Evolutionary conservation across 495 filamentous ascomycete species (phyloP), one percentile per base, ranked within the genome.

Genomic region (Podospora anserina): DNA sequence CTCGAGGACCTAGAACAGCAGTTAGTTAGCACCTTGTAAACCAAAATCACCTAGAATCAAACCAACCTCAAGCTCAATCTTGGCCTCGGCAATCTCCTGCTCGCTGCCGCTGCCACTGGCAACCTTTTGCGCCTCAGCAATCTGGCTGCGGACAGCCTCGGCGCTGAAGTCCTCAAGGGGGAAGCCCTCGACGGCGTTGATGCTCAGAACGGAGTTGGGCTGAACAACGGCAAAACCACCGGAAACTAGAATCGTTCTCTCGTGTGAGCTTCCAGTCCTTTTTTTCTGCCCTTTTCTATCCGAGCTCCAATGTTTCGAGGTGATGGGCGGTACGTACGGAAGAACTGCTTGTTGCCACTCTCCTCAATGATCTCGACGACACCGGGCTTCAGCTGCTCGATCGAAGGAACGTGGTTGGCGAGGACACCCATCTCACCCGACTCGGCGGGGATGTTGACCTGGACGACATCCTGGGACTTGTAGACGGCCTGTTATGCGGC

Each of bases 341-440:
- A 99, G 85, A 92, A 98, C 81, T 95, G 91, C 89, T 98, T 97
- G 91, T 81, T 76, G 77, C 92, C 90, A 75, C 84, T 87, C 87
- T 99, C 95, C 86, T 98, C 95, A 74, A 98, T 88, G 73, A 99
- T 85, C 83, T 98, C 95, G 71, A 99, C 87, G 69, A 98, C 82
- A 74, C 95, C 95, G 63, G 95, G 93, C 87, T 94, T 96, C 79
- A 99, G 87, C 86, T 99, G 95, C 87, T 99, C 95, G 75, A 99
- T 97, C 62, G 95, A 94, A 59, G 95, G 94, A 72, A 99, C 96
- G 88, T 99, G 95, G 85, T 94, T 93, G 80, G 95, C 95, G 74
- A 99, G 91, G 71, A 99, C 87, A 90, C 95, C 95, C 95, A 99
- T 99, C 75, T 97, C 96, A 76, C 95, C 95, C 64, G 94, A 94